Conservation (phyloP, 2,329 filamentous ascomycete genomes). For the Fusarium guadeloupense region DNA sequence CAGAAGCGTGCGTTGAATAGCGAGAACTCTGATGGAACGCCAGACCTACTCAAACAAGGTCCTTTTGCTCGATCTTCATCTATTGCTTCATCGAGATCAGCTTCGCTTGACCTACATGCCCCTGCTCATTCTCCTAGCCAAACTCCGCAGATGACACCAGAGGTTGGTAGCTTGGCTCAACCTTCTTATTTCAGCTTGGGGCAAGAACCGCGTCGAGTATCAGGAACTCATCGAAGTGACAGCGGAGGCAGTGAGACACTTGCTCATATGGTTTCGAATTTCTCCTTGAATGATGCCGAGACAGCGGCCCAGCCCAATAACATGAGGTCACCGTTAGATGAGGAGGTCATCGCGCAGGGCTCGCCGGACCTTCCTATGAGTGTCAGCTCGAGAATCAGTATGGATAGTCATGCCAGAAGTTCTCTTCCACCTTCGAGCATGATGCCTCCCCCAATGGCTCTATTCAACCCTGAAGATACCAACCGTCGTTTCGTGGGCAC, state of each 20-base stretch:
- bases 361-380: conserved; percentile 78
- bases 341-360: conserved; percentile 75
- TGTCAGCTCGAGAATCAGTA: conserved; percentile 43
- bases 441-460: conserved; percentile 90
- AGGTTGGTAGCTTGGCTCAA: conserved; percentile 71
- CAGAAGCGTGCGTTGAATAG: conserved; percentile 91
- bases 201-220: conserved; percentile 73
- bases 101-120: conserved; percentile 88
- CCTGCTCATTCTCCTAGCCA: conserved; percentile 77
- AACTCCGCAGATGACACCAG: conserved; percentile 87
- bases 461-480: conserved; percentile 95
- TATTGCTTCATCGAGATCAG: conserved; percentile 87
- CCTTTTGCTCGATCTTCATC: conserved; percentile 89
- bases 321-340: conserved; percentile 72
- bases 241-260: conserved; percentile 90
- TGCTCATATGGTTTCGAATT: conserved; percentile 81
- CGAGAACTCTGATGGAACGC: conserved; percentile 80
- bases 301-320: conserved; percentile 55
- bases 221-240: conserved; percentile 83
- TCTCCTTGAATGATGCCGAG: conserved; percentile 74
- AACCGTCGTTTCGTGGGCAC: conserved; percentile 95
- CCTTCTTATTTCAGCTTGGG: conserved; percentile 92
- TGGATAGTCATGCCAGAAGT: conserved; percentile 48
- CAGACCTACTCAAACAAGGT: conserved; percentile 90
- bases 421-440: conserved; percentile 66